Conservation (phyloP, 139 green algal species). For the Asterochloris sp. region DNA sequence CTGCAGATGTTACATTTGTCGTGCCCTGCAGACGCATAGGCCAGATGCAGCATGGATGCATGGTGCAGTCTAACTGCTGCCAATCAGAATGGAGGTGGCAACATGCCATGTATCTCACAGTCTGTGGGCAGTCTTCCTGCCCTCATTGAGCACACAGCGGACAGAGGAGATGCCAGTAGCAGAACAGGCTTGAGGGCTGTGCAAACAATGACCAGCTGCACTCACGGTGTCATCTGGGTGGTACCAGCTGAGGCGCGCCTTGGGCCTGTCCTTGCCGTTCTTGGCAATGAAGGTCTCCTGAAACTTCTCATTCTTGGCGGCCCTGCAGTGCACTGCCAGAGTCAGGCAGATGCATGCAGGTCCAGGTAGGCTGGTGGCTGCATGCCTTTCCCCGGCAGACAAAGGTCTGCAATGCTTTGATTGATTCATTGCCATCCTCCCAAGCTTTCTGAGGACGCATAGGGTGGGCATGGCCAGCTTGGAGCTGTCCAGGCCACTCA, state of each 20-base stretch:
- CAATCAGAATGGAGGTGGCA: not conserved
- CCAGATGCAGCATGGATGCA: not conserved
- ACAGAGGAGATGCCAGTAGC: not conserved
- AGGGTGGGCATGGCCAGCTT: no score
- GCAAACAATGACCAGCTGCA: not conserved
- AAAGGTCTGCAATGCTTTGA: no score
- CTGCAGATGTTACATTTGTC: not conserved
- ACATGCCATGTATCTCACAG: not conserved
- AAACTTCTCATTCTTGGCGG: constrained; percentile 23
- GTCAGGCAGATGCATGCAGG: not conserved
- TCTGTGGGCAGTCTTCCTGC: not conserved
- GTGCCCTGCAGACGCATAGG: no score
- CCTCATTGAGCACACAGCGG: not conserved
- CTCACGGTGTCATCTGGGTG: constrained; percentile 53
- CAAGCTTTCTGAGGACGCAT: no score
- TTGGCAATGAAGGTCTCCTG: constrained; percentile 44
- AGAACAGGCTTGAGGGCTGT: not conserved
- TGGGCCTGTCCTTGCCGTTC: constrained; percentile 31
- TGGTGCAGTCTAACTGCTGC: not conserved
- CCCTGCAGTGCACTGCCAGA: constrained; percentile 16
- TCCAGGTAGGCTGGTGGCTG: not conserved
- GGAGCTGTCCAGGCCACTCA: no score
- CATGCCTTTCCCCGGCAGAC: no score
- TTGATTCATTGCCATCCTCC: no score
- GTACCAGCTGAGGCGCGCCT: constrained; percentile 53